Conservation (phyloP, 75 land plant genomes). For the Sequoiadendron giganteum region DNA sequence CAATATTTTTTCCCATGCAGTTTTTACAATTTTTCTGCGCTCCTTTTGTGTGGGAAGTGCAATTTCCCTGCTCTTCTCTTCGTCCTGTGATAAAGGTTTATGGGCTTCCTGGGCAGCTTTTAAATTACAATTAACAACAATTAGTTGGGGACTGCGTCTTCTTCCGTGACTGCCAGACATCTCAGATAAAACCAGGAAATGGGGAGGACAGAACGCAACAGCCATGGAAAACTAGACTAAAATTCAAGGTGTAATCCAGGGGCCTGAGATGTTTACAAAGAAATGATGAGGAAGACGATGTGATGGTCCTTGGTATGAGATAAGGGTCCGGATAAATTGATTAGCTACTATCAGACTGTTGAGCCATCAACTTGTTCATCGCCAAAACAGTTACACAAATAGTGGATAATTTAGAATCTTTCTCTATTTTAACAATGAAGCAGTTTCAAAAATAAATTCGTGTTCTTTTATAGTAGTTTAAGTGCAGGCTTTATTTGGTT, state of each 20-base stretch:
- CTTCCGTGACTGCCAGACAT: slow-evolving; percentile 9
- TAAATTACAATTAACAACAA: slow-evolving; percentile 16
- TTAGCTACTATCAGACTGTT: too few species aligned
- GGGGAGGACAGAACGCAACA: slow-evolving; percentile 22
- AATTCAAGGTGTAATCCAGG: slow-evolving; percentile 8
- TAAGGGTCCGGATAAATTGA: too few species aligned
- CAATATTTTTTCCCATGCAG: slow-evolving; percentile 93
- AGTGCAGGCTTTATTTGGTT: too few species aligned
- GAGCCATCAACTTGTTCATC: too few species aligned
- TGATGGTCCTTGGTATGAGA: too few species aligned
- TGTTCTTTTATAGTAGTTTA: too few species aligned
- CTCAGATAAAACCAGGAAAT: slow-evolving; percentile 27
- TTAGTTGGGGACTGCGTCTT: background rate
- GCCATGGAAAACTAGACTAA: slow-evolving; percentile 33
- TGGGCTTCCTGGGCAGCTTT: background rate
- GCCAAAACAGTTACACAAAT: too few species aligned
- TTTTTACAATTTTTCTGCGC: slow-evolving; percentile 65
- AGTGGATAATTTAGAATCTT: too few species aligned
- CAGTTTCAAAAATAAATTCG: too few species aligned
- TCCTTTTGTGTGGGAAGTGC: slow-evolving; percentile 19
- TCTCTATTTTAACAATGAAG: too few species aligned
- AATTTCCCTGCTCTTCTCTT: background rate
- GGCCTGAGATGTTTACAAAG: too few species aligned
- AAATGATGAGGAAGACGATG: too few species aligned
- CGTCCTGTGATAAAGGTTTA: slow-evolving; percentile 6